Evolutionary conservation across 2,329 filamentous ascomycete species (phyloP), one percentile per base, ranked within the genome.

Genomic region (Fusarium praegraminearum): DNA sequence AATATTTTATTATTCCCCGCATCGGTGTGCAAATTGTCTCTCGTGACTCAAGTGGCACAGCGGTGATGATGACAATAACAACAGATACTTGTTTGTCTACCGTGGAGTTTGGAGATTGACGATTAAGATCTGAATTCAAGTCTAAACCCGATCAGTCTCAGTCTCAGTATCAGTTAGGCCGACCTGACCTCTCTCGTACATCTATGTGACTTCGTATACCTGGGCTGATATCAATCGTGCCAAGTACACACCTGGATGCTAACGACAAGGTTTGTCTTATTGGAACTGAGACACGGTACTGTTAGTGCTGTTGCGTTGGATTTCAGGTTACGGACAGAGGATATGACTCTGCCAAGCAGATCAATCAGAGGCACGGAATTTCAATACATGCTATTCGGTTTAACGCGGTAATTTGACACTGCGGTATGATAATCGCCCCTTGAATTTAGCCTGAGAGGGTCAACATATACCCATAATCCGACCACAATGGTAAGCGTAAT

Each of bases 41-140:
- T 54, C 62, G 66, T 69, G 65, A 72, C 69, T 69, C 45, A 36
- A 54, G 40, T 55, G 54, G 50, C 46, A 68, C 54, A 53, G 56
- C 60, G 55, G 57, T 53, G 35, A 58, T 56, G 62, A 53, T 55
- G 47, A 44, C 16, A n/a, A n/a, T n/a, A 44, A 10, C 16, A 28
- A 44, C 33, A 49, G 49, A 57, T 62, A 44, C 41, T 59, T 44
- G 47, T 51, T 57, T 57, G 30, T 59, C 51, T 13, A 38, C n/a
- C 24, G 41, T 52, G 44, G 47, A 8, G 24, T 20, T 51, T 51
- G 22, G 50, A 40, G 43, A 49, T 57, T 35, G 67, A 69, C 67
- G 52, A 50, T 60, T 52, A 32, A 71, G 67, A 71, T 73, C 50
- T 50, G n/a, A 62, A 43, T 65, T 55, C 46, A 50, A 51, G 46